Base-by-base conservation (phyloP, 352 stramenopile species). In the Phytophthora kernoviae region DNA sequence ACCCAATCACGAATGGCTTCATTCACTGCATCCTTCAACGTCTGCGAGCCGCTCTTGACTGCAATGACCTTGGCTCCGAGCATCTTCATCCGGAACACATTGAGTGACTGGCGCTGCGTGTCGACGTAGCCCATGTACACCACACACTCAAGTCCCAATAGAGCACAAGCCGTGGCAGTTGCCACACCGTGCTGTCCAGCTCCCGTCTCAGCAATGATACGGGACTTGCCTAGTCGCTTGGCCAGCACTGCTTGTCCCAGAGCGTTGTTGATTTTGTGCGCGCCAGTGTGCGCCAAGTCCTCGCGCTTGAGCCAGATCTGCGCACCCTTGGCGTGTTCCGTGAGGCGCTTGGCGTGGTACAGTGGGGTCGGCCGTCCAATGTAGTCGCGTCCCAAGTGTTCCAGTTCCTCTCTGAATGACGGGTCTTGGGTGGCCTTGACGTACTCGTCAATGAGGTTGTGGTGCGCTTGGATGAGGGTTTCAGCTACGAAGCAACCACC, bases 231-330 rank as follows among this genome's bases (percentile, higher is more conserved):
- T 52, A 99, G 84, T 9, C 91, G 90, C 74, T 98, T 98, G 47
- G 96, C 95, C 21, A 99, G 73, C 41, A 99, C 79, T 4, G 91
- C 96, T 68, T 99, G 96, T 7, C 96, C 97, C 58, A 99, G 87
- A 20, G 96, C 96, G 72, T 99, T 99, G 84, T 99, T 99, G 77
- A 99, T 99, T 74, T 99, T 99, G 90, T 99, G 97, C 5, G 97
- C 96, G 43, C 97, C 97, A 10, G 97, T 99, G 78, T 99, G 97
- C 9, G 93, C 93, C 42, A 99, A 79, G 73, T 99, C 97, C 72
- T 99, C 97, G 33, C 97, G 85, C 77, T 99, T 99, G 54, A 99
- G 82, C 94, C 96, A 99, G 72, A 99, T 99, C 59, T 97, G 94
- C 20, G 96, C 97, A 26, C 85, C 82, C 36, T 93, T 92, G 36